phyloP scores from a whole-genome alignment of 176 grass and related monocot genomes.

The Ensete glaucum region DNA sequence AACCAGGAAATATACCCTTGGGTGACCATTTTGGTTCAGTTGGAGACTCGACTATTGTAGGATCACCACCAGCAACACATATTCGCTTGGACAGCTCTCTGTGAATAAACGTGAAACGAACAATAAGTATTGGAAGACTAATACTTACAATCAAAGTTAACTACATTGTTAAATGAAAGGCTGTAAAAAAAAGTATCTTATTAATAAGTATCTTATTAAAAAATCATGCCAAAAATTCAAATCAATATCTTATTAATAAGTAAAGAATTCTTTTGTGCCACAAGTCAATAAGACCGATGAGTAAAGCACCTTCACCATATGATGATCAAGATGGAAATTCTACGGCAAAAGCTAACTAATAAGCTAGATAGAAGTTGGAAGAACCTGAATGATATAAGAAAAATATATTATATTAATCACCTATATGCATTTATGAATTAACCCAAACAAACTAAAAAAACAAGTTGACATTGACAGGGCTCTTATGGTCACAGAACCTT shows the following conservation, averaged over 20 bases:
- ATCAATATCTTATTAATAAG: background rate
- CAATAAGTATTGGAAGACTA: background rate
- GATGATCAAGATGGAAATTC: background rate
- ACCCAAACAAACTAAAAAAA: background rate
- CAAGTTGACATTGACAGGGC: background rate
- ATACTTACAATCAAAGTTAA: background rate
- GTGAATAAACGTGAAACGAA: constrained; percentile 13
- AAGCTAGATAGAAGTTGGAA: no score
- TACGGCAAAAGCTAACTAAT: no score
- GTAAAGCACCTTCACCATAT: background rate
- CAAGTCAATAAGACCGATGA: background rate
- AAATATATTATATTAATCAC: no score
- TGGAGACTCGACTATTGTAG: constrained; percentile 58
- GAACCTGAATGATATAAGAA: no score
- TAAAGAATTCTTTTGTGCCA: background rate
- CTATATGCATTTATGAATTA: background rate
- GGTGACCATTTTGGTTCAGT: constrained; percentile 95
- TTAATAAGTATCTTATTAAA: no score
- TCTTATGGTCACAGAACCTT: background rate
- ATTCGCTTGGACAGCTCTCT: constrained; percentile 69
- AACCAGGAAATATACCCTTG: constrained; percentile 37
- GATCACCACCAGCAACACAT: constrained; percentile 71
- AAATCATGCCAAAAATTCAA: background rate
- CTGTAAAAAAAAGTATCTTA: background rate
- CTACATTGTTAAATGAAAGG: background rate